Evolutionary conservation across 2,329 filamentous ascomycete genomes (phyloP), one percentile per base, ranked within the genome.

Genomic region (Fusarium fujikuroi): DNA sequence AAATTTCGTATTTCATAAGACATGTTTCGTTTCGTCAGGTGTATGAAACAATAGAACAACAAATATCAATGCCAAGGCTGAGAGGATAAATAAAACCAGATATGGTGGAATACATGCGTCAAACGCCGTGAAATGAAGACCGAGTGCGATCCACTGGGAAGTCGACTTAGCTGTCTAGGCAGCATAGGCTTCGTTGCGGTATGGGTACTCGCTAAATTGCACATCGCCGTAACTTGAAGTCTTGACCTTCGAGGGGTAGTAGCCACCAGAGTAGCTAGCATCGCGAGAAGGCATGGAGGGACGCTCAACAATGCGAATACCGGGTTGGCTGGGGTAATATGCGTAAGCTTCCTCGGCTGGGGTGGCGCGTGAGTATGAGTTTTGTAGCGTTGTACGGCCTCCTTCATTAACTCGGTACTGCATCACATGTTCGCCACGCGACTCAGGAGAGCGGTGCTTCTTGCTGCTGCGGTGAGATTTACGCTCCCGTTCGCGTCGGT

Each of bases 381-480:
- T 75, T 18, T 77, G 74, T 9, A 78, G 70, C 42, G 76, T 80
- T 56, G 78, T 73, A 25, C 78, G 80, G 7, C 72, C 75, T 9
- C 44, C 44, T 25, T 57, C 71, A 14, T 79, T 75, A n/a, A 80
- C 78, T 43, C 77, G 76, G 62, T 83, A 83, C 50, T 77, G 78
- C 44, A 70, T 73, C 14, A 79, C 67, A 30, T 70, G 66, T 42
- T 77, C 72, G 37, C 76, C 77, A 30, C 72, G 69, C 23, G 75
- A 72, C 15, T 73, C 81, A 16, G 82, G 81, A 25, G 82, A 82
- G 8, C 77, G 80, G 21, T 79, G 79, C 50, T 79, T 81, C 75
- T 79, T 81, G 72, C 77, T 79, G 64, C 82, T 80, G 60, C 82
- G 81, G 34, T 83, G 80, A 15, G 65, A 53, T 72, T 82, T 83